Base-by-base conservation (phyloP, 2,329 filamentous ascomycete genomes). In the Aspergillus fumigatus region DNA sequence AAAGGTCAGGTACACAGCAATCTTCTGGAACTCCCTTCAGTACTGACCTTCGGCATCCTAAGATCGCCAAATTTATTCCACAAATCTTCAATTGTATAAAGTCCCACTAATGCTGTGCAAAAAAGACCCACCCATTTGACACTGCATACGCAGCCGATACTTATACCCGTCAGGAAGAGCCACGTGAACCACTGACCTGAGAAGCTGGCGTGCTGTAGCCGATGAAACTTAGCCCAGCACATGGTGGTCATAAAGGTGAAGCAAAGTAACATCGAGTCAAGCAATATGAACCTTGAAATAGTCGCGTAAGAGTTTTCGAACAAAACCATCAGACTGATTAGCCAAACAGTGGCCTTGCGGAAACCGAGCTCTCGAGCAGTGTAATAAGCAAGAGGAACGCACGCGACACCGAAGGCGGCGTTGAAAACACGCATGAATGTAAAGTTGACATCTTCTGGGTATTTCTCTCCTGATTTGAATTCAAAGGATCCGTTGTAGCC, bases 291-390 rank as follows among this genome's bases (percentile, higher is more conserved):
- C 59, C 94, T 87, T 77, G 92, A 97, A 76, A 99, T 99, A 32
- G 95, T 97, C 50, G 94, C 96, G 79, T 97, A 99, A 52, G 94
- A 97, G 81, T 99, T 99, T 76, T 99, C 94, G 80, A 92, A 99
- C 45, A 99, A 85, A 48, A 99, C 92, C 90, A 97, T 97, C 66
- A 97, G 80, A 21, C 92, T 94, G 57, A 97, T 87, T 56, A 99
- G 82, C 94, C 94, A 99, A 65, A 97, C 90, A 51, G 92, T 89
- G 45, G 91, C 88, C 63, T 89, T 86, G 71, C 86, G 87, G 71
- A 97, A 88, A 71, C 92, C 89, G 67, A 99, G 80, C 76, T 97
- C 92, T 69, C 88, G 89, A 35, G 93, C 93, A 40, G 94, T 99
- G 75, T 85, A 97, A 80, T 97, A 99, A 55, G 94, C 93, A 75